A percentile compares a stretch with the other conserved stretches of the same genome.
phyloP scores from a whole-genome alignment of 306 rosid genomes.

The Pyrus communis region DNA sequence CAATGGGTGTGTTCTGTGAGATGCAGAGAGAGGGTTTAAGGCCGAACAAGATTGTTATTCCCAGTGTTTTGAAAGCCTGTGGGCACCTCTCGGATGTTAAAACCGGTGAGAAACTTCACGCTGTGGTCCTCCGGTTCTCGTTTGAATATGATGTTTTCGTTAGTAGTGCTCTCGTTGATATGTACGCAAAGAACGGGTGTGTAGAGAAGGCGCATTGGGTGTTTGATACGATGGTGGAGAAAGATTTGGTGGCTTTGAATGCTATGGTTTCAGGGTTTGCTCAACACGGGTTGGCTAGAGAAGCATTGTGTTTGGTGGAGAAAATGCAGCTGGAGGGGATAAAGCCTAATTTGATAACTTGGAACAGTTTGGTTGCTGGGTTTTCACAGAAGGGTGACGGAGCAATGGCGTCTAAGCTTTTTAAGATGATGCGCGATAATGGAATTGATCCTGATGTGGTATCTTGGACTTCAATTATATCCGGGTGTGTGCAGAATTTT shows the following conservation, averaged over 20 bases:
- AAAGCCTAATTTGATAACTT: constrained; percentile 62
- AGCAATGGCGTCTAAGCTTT: constrained; percentile 40
- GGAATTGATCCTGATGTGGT: constrained; percentile 72
- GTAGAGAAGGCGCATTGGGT: constrained; percentile 47
- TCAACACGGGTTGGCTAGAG: constrained; percentile 44
- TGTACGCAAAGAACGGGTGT: constrained; percentile 59
- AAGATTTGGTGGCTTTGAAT: constrained; percentile 73
- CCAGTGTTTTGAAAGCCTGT: constrained; percentile 83
- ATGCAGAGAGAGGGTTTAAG: constrained; percentile 38
- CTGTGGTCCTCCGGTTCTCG: constrained; percentile 41
- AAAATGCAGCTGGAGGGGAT: constrained; percentile 37
- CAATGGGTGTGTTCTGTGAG: constrained; percentile 39
- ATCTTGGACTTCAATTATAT: constrained; percentile 77
- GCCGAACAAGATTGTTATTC: constrained; percentile 46
- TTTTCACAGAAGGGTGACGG: constrained; percentile 64
- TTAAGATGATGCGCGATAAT: constrained; percentile 40
- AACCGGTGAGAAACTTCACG: constrained; percentile 53
- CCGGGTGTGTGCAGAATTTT: constrained; percentile 78
- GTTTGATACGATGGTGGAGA: constrained; percentile 49
- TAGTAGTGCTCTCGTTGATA: constrained; percentile 52
- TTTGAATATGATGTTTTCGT: constrained; percentile 59
- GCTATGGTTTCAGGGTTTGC: constrained; percentile 72
- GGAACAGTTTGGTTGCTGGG: constrained; percentile 73
- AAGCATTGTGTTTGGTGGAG: constrained; percentile 52
- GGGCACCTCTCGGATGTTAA: constrained; percentile 42